phyloP scores from a whole-genome alignment of 305 asterid genomes.

The Fraxinus baroniana region DNA sequence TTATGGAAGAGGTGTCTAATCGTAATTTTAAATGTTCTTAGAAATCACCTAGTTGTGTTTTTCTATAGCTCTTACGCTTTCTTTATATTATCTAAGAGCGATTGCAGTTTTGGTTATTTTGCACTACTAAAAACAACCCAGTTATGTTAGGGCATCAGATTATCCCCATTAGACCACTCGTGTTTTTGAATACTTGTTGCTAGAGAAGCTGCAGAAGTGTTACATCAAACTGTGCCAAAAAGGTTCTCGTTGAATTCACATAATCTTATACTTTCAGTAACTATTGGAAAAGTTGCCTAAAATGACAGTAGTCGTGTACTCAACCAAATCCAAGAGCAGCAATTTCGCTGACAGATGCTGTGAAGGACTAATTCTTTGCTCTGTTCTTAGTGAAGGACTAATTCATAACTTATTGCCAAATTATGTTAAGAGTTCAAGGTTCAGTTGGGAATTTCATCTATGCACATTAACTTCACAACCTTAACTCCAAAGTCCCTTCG shows the following conservation, averaged over 20 bases:
- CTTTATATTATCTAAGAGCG: background rate
- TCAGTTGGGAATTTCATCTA: background rate
- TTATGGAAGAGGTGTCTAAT: background rate
- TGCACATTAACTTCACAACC: background rate
- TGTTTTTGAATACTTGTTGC: background rate
- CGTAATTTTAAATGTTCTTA: background rate
- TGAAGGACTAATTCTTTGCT: background rate
- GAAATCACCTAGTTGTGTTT: background rate
- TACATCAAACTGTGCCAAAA: background rate
- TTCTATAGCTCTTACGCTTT: background rate
- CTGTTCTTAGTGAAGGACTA: background rate
- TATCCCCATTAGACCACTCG: background rate
- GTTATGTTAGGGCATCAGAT: background rate
- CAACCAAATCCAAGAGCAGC: background rate
- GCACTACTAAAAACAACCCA: background rate
- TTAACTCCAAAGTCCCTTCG: background rate
- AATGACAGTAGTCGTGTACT: background rate
- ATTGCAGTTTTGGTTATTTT: background rate
- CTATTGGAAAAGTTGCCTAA: background rate
- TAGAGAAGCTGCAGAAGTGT: background rate
- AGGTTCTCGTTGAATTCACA: background rate
- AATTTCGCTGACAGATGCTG: background rate
- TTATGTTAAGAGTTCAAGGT: background rate
- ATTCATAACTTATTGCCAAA: background rate
- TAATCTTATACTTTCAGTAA: background rate